A percentile compares a stretch with the other conserved stretches of the same genome.
Evolutionary conservation across 305 asterid species (phyloP).

Genomic region (Rubia balearica): DNA sequence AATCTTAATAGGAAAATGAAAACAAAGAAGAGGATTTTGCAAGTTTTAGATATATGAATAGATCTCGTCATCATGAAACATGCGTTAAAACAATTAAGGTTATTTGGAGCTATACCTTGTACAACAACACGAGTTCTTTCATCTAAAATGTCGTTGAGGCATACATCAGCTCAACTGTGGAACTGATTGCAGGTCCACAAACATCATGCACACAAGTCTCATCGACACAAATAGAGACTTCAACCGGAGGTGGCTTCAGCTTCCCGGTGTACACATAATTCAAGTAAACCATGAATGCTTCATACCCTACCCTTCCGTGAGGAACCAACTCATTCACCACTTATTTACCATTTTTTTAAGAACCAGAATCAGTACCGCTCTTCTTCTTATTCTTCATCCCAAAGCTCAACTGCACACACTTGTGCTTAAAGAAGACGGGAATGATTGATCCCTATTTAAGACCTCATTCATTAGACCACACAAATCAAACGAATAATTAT

Average conservation of each 20-base stretch:
- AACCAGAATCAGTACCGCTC: background rate
- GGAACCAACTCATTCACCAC: slow-evolving; percentile 49
- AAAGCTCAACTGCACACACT: background rate
- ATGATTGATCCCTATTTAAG: background rate
- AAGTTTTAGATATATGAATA: background rate
- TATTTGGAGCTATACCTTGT: slow-evolving; percentile 41
- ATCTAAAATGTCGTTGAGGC: slow-evolving; percentile 70
- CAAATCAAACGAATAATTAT: background rate
- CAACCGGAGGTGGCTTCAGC: slow-evolving; percentile 47
- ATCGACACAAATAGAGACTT: slow-evolving; percentile 76
- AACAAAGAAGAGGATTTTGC: background rate
- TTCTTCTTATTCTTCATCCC: slow-evolving; percentile 4
- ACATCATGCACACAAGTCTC: slow-evolving; percentile 65
- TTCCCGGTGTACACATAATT: slow-evolving; percentile 69
- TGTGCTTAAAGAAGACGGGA: background rate
- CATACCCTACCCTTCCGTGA: slow-evolving; percentile 44
- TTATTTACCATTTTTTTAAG: slow-evolving; percentile 42
- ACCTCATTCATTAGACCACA: background rate
- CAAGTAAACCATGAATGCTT: slow-evolving; percentile 57
- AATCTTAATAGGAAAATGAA: background rate
- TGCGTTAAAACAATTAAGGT: background rate
- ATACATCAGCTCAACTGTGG: slow-evolving; percentile 73
- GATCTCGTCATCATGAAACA: background rate
- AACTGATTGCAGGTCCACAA: slow-evolving; percentile 70
- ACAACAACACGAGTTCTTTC: slow-evolving; percentile 57